Percentiles rank a stretch among this genome's conserved stretches.
Evolutionary conservation across 306 rosid genomes (phyloP).

Genomic region (Vicia faba): DNA sequence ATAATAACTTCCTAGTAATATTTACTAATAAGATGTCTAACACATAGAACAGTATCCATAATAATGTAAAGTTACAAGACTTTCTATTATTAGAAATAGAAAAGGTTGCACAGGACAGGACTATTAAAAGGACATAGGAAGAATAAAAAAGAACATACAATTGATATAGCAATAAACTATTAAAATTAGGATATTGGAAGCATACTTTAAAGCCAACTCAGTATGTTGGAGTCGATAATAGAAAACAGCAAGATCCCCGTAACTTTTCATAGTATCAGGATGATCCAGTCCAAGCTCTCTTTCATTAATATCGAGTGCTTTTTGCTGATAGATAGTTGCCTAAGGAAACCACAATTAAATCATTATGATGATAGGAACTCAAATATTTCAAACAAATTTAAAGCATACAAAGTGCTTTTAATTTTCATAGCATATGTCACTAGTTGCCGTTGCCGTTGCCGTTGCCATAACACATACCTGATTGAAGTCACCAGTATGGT

Average conservation of each 20-base stretch:
- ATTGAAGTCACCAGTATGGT: constrained; percentile 98
- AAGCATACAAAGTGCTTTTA: neutral
- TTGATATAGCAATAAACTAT: constrained; percentile 8
- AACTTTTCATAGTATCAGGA: constrained; percentile 99
- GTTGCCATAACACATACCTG: constrained; percentile 60
- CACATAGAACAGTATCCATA: no score
- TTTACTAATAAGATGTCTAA: no score
- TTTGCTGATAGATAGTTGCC: constrained; percentile 99
- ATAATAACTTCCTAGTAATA: no score
- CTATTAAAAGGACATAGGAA: neutral
- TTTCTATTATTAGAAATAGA: constrained; percentile 14
- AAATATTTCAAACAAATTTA: constrained; percentile 11
- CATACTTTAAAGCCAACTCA: constrained; percentile 94
- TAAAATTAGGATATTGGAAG: constrained; percentile 31
- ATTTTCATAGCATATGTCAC: constrained; percentile 32
- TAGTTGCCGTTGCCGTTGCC: no score
- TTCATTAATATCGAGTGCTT: constrained; percentile 94
- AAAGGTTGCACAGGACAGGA: constrained; percentile 7
- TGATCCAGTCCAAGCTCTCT: constrained; percentile 99
- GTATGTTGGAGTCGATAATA: constrained; percentile 98
- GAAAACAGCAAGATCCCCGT: constrained; percentile 98
- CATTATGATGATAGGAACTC: constrained; percentile 17
- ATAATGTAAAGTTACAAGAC: neutral
- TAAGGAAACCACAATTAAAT: constrained; percentile 39
- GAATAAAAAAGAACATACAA: constrained; percentile 16